These are phyloP conservation scores for Myxozyma monticola DNA, from an alignment of 805 yeast genomes.

Conservation along the genomic window DNA sequence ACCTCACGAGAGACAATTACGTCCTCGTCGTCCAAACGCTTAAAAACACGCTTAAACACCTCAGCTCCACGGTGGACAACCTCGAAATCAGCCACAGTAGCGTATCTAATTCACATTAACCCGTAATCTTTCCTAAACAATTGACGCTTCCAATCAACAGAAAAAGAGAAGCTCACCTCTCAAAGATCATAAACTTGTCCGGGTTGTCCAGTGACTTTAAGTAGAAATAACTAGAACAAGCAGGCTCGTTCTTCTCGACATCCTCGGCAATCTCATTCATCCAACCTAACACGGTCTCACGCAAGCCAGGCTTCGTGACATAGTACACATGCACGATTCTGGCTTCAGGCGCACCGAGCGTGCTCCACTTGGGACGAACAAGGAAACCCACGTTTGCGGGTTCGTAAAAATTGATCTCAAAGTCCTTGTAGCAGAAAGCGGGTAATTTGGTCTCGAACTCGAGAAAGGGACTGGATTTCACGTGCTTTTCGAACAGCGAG, in stretches of 20 bases:
- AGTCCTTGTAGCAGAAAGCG: constrained; percentile 5
- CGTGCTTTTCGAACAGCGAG: constrained; percentile 15
- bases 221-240: constrained; percentile 18
- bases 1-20: constrained; percentile 3
- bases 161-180: constrained; percentile 8
- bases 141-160: background rate
- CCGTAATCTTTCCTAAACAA: background rate
- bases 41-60: constrained; percentile 15
- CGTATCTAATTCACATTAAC: constrained; percentile 10
- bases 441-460: constrained; percentile 12
- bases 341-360: constrained; percentile 8
- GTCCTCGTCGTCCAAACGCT: constrained; percentile 5
- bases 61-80: constrained; percentile 21
- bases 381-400: constrained; percentile 27
- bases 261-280: constrained; percentile 51
- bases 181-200: constrained; percentile 24
- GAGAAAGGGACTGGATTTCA: constrained; percentile 16
- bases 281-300: constrained; percentile 81
- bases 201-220: constrained; percentile 13
- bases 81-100: constrained; percentile 13
- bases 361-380: constrained; percentile 16
- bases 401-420: constrained; percentile 12
- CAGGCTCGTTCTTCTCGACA: constrained; percentile 18
- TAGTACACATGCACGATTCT: constrained; percentile 12
- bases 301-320: constrained; percentile 36